Percentiles rank a stretch among this genome's conserved stretches.
These are phyloP conservation scores for Metarhizium guizhouense DNA, from an alignment of 2,329 filamentous ascomycete genomes.

Conservation along the genomic window DNA sequence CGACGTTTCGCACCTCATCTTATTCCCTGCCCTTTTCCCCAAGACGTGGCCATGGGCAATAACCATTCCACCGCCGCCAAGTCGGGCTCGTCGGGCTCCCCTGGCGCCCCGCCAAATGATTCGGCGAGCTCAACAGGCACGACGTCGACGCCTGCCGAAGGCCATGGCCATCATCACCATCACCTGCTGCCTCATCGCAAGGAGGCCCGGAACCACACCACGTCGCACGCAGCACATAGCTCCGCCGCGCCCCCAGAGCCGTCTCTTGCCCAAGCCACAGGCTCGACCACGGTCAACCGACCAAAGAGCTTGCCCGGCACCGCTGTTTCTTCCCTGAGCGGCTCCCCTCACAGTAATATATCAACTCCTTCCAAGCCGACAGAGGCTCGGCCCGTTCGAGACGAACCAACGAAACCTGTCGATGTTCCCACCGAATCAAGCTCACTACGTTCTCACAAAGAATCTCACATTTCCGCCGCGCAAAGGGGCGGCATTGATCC, in stretches of 20 bases:
- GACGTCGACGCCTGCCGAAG: constrained; percentile 3
- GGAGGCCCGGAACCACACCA: constrained; percentile 39
- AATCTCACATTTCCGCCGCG: constrained; percentile 20
- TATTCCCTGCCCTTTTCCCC: neutral
- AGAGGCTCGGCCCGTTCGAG: constrained; percentile 16
- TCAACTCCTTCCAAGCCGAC: constrained; percentile 18
- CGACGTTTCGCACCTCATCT: neutral
- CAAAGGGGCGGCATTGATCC: constrained; percentile 28
- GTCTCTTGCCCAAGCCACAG: constrained; percentile 51
- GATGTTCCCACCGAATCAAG: constrained; percentile 41
- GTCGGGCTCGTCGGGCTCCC: constrained; percentile 22
- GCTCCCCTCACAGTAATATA: constrained; percentile 33
- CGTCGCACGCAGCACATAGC: constrained; percentile 45
- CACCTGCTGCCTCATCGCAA: constrained; percentile 23
- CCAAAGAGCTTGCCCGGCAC: constrained; percentile 39
- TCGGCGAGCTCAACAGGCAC: constrained; percentile 13
- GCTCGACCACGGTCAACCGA: constrained; percentile 41
- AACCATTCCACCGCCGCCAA: constrained; percentile 29
- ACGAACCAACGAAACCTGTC: constrained; percentile 45
- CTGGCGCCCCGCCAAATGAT: constrained; percentile 11
- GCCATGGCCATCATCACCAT: constrained; percentile 8
- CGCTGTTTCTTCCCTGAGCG: constrained; percentile 39
- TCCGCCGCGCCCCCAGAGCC: constrained; percentile 52
- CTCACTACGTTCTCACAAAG: constrained; percentile 27
- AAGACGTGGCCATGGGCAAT: constrained; percentile 25